A percentile compares a stretch with the other conserved stretches of the same genome.
These are phyloP conservation scores for Monosporascus cannonballus DNA, from an alignment of 2,329 filamentous ascomycete species.

Conservation along the genomic window DNA sequence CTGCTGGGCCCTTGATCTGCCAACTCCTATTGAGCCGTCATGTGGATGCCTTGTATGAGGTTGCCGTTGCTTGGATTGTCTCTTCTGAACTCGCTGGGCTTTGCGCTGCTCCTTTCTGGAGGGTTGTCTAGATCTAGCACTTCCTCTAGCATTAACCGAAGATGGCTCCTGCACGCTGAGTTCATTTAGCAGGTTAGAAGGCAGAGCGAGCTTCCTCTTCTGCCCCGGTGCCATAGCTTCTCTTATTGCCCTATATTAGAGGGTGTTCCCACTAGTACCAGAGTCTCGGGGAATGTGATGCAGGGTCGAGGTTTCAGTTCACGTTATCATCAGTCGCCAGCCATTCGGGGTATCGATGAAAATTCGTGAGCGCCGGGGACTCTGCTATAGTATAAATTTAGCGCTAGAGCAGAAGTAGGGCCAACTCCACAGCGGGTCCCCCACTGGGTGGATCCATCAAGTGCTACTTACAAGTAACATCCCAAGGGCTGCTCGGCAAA, in stretches of 20 bases:
- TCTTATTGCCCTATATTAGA: neutral
- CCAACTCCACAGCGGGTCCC: conserved; percentile 11
- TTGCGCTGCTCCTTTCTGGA: conserved; percentile 27
- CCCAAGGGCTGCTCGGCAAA: no score
- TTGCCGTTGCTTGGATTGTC: conserved; percentile 19
- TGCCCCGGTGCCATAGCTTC: conserved; percentile 21
- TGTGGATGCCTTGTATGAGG: conserved; percentile 6
- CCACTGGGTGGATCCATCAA: neutral
- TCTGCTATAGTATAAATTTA: neutral
- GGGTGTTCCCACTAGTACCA: no score
- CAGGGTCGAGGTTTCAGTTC: no score
- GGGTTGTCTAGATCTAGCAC: conserved; percentile 12
- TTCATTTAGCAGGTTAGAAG: conserved; percentile 37
- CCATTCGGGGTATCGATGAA: no score
- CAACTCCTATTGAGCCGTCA: neutral
- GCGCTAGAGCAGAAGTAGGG: neutral
- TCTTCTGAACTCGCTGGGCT: conserved; percentile 23
- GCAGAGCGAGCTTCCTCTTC: conserved; percentile 35
- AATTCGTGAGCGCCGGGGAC: neutral
- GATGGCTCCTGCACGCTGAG: conserved; percentile 27
- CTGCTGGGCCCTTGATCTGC: neutral
- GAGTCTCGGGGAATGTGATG: no score
- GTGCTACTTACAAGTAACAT: no score
- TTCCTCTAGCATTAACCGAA: conserved; percentile 4
- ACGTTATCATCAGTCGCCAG: no score